phyloP scores from a whole-genome alignment of 768 basidiomycete genomes.

The Piloderma croceum region DNA sequence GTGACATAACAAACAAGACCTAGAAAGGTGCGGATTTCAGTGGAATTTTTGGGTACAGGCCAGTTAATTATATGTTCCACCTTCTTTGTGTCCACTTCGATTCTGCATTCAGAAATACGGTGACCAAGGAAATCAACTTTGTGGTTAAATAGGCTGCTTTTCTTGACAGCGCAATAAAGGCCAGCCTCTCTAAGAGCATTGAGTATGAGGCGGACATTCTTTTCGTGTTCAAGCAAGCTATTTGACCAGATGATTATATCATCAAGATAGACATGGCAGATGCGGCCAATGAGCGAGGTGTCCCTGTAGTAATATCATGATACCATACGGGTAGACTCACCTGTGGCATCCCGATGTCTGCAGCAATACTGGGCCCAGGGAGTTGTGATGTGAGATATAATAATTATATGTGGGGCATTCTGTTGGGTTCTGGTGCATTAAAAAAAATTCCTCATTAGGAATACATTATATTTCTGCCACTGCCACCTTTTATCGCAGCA shows the following conservation, averaged over 20 bases:
- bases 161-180: conserved; percentile 27
- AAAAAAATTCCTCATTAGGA: no score
- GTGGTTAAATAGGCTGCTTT: conserved; percentile 23
- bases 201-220: conserved; percentile 26
- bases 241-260: conserved; percentile 43
- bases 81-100: conserved; percentile 21
- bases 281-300: no score
- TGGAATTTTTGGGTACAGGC: conserved; percentile 16
- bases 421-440: no score
- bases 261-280: no score
- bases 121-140: no score
- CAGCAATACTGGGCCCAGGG: no score
- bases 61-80: conserved; percentile 23
- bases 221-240: conserved; percentile 26
- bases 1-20: conserved; percentile 25
- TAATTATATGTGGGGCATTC: no score
- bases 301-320: no score
- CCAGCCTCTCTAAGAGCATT: conserved; percentile 19
- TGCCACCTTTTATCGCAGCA: no score
- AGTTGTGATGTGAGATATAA: no score
- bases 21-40: conserved; percentile 21
- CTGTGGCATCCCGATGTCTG: conserved; percentile 38
- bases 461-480: no score
- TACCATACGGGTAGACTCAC: conserved; percentile 41
- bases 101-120: conserved; percentile 18